Conservation (phyloP, 1,284 basidiomycete genomes). For the Pseudozyma hubeiensis region DNA sequence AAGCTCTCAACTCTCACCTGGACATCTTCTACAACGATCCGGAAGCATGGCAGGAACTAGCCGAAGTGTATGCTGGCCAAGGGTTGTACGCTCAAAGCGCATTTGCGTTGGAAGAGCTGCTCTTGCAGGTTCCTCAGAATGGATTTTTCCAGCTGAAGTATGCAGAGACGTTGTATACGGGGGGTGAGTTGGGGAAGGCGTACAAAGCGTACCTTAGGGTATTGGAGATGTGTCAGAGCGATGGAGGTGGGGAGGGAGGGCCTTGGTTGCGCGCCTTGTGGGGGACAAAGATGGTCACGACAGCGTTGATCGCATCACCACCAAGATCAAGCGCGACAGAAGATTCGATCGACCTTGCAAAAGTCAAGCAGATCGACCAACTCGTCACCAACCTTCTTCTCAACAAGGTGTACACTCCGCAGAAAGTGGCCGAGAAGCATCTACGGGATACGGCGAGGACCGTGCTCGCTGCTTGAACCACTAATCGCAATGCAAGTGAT, state of each 20-base stretch:
- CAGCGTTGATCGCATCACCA: conserved; percentile 27
- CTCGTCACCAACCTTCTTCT: conserved; percentile 55
- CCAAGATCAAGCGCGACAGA: conserved; percentile 10
- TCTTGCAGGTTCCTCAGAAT: conserved; percentile 85
- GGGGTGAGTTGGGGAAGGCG: conserved; percentile 73
- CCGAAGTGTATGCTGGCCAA: conserved; percentile 83
- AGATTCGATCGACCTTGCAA: conserved; percentile 23
- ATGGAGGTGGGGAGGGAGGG: conserved; percentile 29
- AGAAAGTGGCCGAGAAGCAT: conserved; percentile 10
- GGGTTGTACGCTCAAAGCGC: conserved; percentile 79
- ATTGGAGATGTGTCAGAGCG: conserved; percentile 58
- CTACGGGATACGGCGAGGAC: conserved; percentile 20
- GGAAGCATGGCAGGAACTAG: conserved; percentile 92
- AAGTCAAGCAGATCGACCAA: conserved; percentile 53
- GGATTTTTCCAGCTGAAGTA: conserved; percentile 83
- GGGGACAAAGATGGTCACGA: conserved; percentile 63
- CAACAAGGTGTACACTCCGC: conserved; percentile 55
- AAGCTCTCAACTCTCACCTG: conserved; percentile 81
- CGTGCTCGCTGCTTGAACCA: conserved; percentile 14
- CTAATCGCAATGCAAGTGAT: not conserved
- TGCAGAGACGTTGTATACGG: conserved; percentile 87
- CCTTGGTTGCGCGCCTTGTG: conserved; percentile 64
- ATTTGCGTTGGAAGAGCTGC: conserved; percentile 81
- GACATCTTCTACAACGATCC: conserved; percentile 94
- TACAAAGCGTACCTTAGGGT: conserved; percentile 65